These are phyloP conservation scores for Hamigera avellanea DNA, from an alignment of 495 filamentous ascomycete species.

Conservation along the genomic window DNA sequence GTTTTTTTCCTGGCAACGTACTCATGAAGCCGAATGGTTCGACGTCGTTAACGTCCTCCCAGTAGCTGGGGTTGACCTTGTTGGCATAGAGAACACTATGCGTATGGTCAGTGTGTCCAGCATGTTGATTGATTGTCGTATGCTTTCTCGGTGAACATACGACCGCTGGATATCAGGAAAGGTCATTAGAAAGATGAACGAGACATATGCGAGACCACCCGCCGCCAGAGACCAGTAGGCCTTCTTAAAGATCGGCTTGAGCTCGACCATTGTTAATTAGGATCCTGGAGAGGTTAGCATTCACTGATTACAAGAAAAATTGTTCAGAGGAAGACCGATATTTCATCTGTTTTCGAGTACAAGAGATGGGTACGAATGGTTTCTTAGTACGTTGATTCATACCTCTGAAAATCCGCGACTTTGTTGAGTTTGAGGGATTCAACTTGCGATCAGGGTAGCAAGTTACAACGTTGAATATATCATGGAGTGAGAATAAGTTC, in stretches of 20 bases:
- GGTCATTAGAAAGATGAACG: constrained; percentile 32
- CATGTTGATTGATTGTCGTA: neutral
- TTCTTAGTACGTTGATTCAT: too few species aligned
- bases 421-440: too few species aligned
- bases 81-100: constrained; percentile 67
- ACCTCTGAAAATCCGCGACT: too few species aligned
- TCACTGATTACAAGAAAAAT: too few species aligned
- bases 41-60: constrained; percentile 57
- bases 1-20: constrained; percentile 23
- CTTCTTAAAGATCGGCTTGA: constrained; percentile 41
- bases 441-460: too few species aligned
- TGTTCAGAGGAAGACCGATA: too few species aligned
- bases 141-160: constrained; percentile 17
- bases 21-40: constrained; percentile 77
- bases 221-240: constrained; percentile 44
- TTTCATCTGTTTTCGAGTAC: too few species aligned
- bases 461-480: too few species aligned
- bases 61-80: constrained; percentile 54
- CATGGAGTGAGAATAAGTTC: too few species aligned
- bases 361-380: too few species aligned
- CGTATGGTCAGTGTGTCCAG: constrained; percentile 2
- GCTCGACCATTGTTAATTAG: constrained; percentile 19
- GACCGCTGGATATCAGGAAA: constrained; percentile 39
- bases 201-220: constrained; percentile 40
- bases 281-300: too few species aligned